phyloP scores from a whole-genome alignment of 2,329 filamentous ascomycete species.

The Triangularia verruculosa region DNA sequence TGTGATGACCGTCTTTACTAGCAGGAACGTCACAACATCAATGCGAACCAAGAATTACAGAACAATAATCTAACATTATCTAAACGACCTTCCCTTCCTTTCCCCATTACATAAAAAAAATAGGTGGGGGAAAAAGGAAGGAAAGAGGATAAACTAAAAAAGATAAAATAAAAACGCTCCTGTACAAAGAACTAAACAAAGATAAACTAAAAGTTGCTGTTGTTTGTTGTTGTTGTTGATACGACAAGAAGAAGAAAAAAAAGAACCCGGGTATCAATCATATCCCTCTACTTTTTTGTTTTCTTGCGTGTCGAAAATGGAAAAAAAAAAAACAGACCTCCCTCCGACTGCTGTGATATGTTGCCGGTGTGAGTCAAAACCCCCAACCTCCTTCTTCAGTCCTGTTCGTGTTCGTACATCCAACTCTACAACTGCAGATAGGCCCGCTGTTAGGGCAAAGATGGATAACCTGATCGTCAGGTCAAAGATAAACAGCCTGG shows the following conservation, averaged over 20 bases:
- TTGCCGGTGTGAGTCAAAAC: background rate
- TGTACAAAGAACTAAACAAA: slow-evolving; percentile 6
- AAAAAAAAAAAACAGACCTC: background rate
- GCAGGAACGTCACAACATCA: no score
- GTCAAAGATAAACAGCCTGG: no score
- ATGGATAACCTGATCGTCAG: no score
- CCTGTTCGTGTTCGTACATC: background rate
- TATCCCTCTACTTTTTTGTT: background rate
- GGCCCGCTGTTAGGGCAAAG: no score
- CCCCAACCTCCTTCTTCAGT: background rate
- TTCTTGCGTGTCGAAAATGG: no score
- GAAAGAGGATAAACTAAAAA: background rate
- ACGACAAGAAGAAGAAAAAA: background rate
- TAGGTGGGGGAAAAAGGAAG: background rate
- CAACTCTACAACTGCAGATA: background rate
- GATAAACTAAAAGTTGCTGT: background rate
- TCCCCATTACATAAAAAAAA: no score
- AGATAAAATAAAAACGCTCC: background rate
- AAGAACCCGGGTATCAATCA: slow-evolving; percentile 13
- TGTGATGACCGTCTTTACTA: no score
- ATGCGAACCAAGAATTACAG: no score
- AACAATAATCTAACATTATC: background rate
- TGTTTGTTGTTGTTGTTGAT: no score
- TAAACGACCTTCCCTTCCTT: no score
- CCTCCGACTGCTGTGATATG: no score